Percentiles rank a stretch among this genome's conserved stretches.
phyloP scores from a whole-genome alignment of 1,284 basidiomycete species.

The Rhodotorula sp. region DNA sequence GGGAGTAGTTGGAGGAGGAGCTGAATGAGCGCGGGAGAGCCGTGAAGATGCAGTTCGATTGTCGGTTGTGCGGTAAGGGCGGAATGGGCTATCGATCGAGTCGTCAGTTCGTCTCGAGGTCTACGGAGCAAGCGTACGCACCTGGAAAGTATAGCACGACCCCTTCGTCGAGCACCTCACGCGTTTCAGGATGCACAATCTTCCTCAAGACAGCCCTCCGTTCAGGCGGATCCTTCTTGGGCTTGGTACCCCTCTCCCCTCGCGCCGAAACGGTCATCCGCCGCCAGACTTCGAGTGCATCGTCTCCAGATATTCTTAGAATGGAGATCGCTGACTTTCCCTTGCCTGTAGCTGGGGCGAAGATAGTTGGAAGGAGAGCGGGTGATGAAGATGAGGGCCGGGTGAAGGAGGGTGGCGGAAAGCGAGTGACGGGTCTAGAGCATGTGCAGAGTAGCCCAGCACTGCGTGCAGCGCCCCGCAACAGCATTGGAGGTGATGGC shows the following conservation, averaged over 20 bases:
- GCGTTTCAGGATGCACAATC: conserved; percentile 63
- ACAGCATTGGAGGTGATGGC: not conserved
- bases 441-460: not conserved
- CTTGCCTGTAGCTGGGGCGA: conserved; percentile 76
- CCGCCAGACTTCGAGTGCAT: conserved; percentile 61
- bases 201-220: conserved; percentile 69
- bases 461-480: no score
- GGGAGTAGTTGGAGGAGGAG: conserved; percentile 66
- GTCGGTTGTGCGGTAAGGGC: conserved; percentile 72
- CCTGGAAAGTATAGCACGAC: conserved; percentile 77
- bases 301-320: conserved; percentile 74
- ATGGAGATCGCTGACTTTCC: conserved; percentile 79
- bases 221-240: conserved; percentile 47
- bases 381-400: not conserved
- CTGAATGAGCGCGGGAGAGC: conserved; percentile 72
- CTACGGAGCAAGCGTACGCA: conserved; percentile 44
- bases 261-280: conserved; percentile 54
- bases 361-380: conserved; percentile 60
- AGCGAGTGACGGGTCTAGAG: no score
- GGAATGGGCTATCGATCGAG: conserved; percentile 48
- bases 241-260: conserved; percentile 14
- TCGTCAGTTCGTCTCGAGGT: not conserved
- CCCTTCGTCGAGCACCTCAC: conserved; percentile 71
- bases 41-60: conserved; percentile 83
- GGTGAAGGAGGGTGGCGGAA: not conserved